Conservation (phyloP, 192 early-diverging fungal species). For the Mortierella antarctica region DNA sequence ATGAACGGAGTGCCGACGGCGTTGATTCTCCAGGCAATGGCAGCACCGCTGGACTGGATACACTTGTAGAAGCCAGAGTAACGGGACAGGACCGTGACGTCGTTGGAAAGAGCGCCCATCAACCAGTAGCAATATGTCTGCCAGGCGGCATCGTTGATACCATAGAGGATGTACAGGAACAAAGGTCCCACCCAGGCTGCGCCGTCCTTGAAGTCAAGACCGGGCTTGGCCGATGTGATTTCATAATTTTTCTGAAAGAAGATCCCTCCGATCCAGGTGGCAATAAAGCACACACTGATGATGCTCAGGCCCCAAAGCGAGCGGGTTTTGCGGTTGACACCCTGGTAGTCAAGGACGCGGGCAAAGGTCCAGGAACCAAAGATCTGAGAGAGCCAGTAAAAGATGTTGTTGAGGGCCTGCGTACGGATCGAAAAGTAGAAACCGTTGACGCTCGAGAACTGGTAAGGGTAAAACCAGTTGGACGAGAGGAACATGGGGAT, state of each 20-base stretch:
- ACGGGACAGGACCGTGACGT: slow-evolving; percentile 72
- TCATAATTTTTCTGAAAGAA: slow-evolving; percentile 64
- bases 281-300: slow-evolving; percentile 58
- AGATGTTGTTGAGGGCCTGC: slow-evolving; percentile 72
- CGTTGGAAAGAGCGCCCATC: slow-evolving; percentile 84
- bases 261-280: slow-evolving; percentile 70
- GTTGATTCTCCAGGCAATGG: slow-evolving; percentile 75
- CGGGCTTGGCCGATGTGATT: slow-evolving; percentile 2
- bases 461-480: slow-evolving; percentile 85
- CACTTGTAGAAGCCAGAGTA: slow-evolving; percentile 91
- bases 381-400: slow-evolving; percentile 83
- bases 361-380: slow-evolving; percentile 71
- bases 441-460: slow-evolving; percentile 73
- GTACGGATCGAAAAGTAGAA: slow-evolving; percentile 72
- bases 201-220: slow-evolving; percentile 57
- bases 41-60: slow-evolving; percentile 80
- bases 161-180: slow-evolving; percentile 78
- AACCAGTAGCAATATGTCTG: slow-evolving; percentile 82
- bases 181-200: slow-evolving; percentile 64
- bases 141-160: slow-evolving; percentile 82
- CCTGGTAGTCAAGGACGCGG: slow-evolving; percentile 66
- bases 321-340: slow-evolving; percentile 66
- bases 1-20: slow-evolving; percentile 42
- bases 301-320: slow-evolving; percentile 66
- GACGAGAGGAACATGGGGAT: slow-evolving; percentile 73